These are phyloP conservation scores for Populus tomentosa DNA, from an alignment of 441 rosid species.

Conservation along the genomic window DNA sequence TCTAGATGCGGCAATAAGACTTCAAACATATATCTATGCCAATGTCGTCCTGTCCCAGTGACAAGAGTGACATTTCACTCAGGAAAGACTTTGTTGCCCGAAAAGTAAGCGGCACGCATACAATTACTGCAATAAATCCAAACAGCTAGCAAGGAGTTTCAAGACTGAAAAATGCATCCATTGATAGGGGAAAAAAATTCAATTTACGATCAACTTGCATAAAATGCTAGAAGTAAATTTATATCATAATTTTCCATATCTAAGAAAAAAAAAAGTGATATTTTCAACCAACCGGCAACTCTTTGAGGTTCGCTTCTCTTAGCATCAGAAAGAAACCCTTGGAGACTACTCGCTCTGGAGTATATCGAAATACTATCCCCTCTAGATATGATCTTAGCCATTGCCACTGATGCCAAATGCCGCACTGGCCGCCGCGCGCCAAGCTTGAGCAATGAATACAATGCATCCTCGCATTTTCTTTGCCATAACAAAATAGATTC, in stretches of 20 bases:
- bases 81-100: no score
- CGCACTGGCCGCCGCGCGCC: constrained; percentile 86
- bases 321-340: constrained; percentile 94
- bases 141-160: no score
- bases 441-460: constrained; percentile 70
- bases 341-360: constrained; percentile 87
- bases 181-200: no score
- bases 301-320: constrained; percentile 79
- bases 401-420: constrained; percentile 91
- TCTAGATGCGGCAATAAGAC: no score
- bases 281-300: constrained; percentile 70
- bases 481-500: constrained; percentile 80
- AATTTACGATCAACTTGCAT: no score
- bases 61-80: no score
- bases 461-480: constrained; percentile 96
- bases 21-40: no score
- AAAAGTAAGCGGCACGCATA: no score
- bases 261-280: background rate
- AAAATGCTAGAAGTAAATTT: background rate
- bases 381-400: constrained; percentile 76
- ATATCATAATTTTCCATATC: background rate
- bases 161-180: no score
- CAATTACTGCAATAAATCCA: no score
- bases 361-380: constrained; percentile 91
- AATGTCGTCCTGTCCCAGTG: no score